Evolutionary conservation across 2,329 filamentous ascomycete genomes (phyloP).

Genomic region (Pseudovirgaria hyperparasitica): DNA sequence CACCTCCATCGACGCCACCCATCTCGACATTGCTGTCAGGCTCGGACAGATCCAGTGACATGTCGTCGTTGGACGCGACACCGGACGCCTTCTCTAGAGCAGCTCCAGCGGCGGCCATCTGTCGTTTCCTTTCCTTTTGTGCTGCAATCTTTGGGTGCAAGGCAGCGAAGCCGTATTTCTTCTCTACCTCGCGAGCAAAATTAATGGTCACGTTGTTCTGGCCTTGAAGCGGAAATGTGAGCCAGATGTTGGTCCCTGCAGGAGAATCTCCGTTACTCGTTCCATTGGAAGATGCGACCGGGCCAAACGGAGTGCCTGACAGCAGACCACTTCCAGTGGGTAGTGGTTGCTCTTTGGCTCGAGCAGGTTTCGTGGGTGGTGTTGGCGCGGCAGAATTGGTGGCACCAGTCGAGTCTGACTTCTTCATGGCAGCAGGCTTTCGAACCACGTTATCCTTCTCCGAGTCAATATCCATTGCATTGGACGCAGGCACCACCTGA

Average conservation of each 20-base stretch:
- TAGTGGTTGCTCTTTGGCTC: constrained; percentile 43
- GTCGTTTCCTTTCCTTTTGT: constrained; percentile 72
- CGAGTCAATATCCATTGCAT: constrained; percentile 24
- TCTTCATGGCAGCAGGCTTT: constrained; percentile 14
- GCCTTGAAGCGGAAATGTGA: constrained; percentile 69
- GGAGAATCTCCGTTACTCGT: constrained; percentile 28
- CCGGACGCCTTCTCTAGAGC: constrained; percentile 67
- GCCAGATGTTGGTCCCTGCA: constrained; percentile 58
- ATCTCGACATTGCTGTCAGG: constrained; percentile 79
- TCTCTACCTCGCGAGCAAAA: constrained; percentile 85
- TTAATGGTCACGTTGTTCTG: constrained; percentile 87
- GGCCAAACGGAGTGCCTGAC: constrained; percentile 47
- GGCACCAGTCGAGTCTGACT: constrained; percentile 18
- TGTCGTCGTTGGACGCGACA: constrained; percentile 62
- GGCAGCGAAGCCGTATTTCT: constrained; percentile 88
- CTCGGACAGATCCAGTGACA: constrained; percentile 63
- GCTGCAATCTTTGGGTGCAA: constrained; percentile 84
- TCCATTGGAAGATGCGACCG: constrained; percentile 34
- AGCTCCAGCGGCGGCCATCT: constrained; percentile 79
- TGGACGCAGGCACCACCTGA: constrained; percentile 11
- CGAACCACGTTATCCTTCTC: constrained; percentile 12
- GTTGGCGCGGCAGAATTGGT: constrained; percentile 37
- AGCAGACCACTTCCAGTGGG: constrained; percentile 52
- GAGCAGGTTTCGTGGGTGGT: constrained; percentile 41
- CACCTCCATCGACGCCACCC: constrained; percentile 44